Evolutionary conservation across 805 yeast species (phyloP), one percentile per base, ranked within the genome.

Genomic region (Cyberlindnera maclurae): DNA sequence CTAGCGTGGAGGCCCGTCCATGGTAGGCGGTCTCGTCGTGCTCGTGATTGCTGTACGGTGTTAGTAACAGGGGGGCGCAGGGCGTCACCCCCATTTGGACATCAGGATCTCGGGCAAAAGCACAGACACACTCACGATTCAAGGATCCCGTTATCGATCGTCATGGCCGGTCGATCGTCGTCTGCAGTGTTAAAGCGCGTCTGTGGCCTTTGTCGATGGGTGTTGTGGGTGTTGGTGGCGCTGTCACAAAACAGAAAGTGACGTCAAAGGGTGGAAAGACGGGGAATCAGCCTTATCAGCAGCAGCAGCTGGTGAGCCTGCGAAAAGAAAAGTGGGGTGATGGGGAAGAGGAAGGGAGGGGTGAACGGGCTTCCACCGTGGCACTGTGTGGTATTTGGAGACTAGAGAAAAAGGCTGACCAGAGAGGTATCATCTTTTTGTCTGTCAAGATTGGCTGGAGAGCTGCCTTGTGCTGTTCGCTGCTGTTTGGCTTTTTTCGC

Each of bases 1-100:
- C 43, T 0, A 51, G 36, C 13, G 45, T 38, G 5, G 50, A 43
- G 16, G 44, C 37, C 20, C 49, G 44, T 41, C 50, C 42, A 12
- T 36, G 32, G 38, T 36, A 22, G 9, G 29, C 8, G 20, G 12
- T 24, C n/a, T 13, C 20, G 13, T 24, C 29, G 16, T 22, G 33
- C n/a, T n/a, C 27, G 8, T 28, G 29, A n/a, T 22, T 22, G 28
- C 33, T 36, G 24, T 22, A 12, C 29, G 8, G 10, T n/a, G 38
- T 29, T 29, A 24, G 26, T 36, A 20, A 10, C 22, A 7, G 20
- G 13, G 24, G 24, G 5, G 24, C 5, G 5, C 8, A 20, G 8
- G 24, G 8, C 8, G 8, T 6, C 24, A 20, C 5, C 24, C 24
- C 24, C 24, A 8, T 20, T 20, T 20, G 24, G 24, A 6, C n/a